Conservation (phyloP, 2,329 filamentous ascomycete species). For the Xylariales sp. region DNA sequence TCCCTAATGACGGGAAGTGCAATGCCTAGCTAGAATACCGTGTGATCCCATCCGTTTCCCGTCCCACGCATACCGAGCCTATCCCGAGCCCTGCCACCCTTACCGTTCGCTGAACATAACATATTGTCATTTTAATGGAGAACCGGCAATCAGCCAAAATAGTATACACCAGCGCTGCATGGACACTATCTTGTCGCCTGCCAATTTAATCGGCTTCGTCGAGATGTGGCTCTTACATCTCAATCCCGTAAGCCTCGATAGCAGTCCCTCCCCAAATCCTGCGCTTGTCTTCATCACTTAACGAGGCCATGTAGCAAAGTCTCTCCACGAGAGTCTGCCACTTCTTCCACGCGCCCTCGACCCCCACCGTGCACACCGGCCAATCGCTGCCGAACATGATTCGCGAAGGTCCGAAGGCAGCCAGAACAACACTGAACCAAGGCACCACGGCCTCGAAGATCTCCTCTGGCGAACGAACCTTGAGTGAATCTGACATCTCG, state of each 20-base stretch:
- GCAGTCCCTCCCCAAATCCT: constrained; percentile 73
- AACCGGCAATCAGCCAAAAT: no score
- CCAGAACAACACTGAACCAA: constrained; percentile 69
- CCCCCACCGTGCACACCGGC: constrained; percentile 78
- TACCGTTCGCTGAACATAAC: no score
- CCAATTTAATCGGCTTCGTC: no score
- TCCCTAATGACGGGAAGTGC: no score
- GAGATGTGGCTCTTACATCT: no score
- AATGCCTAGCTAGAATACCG: no score
- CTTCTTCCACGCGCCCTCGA: constrained; percentile 60
- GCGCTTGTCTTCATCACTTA: constrained; percentile 57
- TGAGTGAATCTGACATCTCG: constrained; percentile 62
- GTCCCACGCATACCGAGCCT: no score
- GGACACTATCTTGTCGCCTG: no score
- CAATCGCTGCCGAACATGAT: constrained; percentile 93
- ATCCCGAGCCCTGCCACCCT: no score
- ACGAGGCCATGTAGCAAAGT: constrained; percentile 58
- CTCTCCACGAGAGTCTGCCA: constrained; percentile 71
- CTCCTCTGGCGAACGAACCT: constrained; percentile 42
- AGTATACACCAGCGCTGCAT: no score
- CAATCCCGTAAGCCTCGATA: constrained; percentile 61
- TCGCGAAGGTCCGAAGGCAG: constrained; percentile 64
- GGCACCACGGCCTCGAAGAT: constrained; percentile 62
- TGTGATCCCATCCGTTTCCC: no score
- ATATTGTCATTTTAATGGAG: no score